Conservation (phyloP, 1,284 basidiomycete genomes). For the Ganoderma lucidum region DNA sequence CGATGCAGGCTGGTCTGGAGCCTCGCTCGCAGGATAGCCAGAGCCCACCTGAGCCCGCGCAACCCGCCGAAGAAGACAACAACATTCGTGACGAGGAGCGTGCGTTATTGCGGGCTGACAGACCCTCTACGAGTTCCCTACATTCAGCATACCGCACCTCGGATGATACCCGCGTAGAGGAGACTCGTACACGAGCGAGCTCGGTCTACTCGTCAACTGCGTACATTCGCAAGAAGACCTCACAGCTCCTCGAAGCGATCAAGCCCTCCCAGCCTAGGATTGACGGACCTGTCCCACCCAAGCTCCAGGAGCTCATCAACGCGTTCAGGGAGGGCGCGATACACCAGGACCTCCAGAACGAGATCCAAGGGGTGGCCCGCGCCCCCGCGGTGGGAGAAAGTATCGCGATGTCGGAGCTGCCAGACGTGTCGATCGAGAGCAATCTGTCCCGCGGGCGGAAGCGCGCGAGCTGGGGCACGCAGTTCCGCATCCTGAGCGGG, state of each 20-base stretch:
- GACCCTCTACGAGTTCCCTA: constrained; percentile 45
- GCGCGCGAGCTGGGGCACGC: constrained; percentile 86
- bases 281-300: constrained; percentile 61
- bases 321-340: constrained; percentile 77
- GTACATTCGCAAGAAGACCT: constrained; percentile 79
- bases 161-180: constrained; percentile 37
- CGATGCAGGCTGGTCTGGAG: constrained; percentile 76
- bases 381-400: constrained; percentile 37
- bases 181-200: constrained; percentile 55
- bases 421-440: constrained; percentile 72
- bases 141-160: constrained; percentile 38
- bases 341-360: constrained; percentile 66
- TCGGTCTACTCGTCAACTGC: constrained; percentile 56
- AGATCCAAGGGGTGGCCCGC: constrained; percentile 57
- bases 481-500: constrained; percentile 93
- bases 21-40: constrained; percentile 48
- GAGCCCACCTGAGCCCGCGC: constrained; percentile 44
- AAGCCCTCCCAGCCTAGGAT: constrained; percentile 47
- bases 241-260: constrained; percentile 77
- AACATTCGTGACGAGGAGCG: constrained; percentile 73
- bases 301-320: constrained; percentile 79
- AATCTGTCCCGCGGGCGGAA: constrained; percentile 79
- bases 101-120: constrained; percentile 40
- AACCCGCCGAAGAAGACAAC: constrained; percentile 44
- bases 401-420: constrained; percentile 53